A percentile compares a stretch with the other conserved stretches of the same genome.
These are phyloP conservation scores for Mycocentrospora acerina DNA, from an alignment of 2,329 filamentous ascomycete genomes.

Conservation along the genomic window DNA sequence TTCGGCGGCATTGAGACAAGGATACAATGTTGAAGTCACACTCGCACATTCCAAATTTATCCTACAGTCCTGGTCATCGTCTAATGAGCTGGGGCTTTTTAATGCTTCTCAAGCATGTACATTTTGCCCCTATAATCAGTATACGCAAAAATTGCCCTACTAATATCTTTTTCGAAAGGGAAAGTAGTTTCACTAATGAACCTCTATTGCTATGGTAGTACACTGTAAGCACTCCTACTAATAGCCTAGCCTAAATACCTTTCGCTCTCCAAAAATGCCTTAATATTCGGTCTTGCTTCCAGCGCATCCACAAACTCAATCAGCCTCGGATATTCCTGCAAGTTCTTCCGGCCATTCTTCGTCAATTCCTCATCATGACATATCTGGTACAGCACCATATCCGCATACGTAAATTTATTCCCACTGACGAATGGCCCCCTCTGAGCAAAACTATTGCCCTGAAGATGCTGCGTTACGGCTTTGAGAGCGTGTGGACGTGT, in stretches of 20 bases:
- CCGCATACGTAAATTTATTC: constrained; percentile 26
- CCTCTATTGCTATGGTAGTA: too few relatives aligned
- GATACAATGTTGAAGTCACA: too few relatives aligned
- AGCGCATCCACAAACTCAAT: background rate
- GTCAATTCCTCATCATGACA: constrained; percentile 32
- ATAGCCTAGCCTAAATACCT: background rate
- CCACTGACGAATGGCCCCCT: constrained; percentile 30
- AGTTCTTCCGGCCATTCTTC: constrained; percentile 13
- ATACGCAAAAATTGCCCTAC: too few relatives aligned
- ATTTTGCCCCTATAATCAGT: too few relatives aligned
- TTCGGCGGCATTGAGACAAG: too few relatives aligned
- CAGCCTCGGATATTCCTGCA: background rate
- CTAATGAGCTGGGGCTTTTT: too few relatives aligned
- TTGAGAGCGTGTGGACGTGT: constrained; percentile 16
- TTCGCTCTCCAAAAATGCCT: background rate
- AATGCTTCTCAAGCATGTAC: too few relatives aligned
- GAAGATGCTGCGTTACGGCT: constrained; percentile 2
- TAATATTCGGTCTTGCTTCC: background rate
- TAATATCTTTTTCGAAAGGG: too few relatives aligned
- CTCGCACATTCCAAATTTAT: too few relatives aligned
- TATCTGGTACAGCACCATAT: constrained; percentile 12
- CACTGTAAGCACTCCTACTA: too few relatives aligned
- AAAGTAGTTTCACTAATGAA: too few relatives aligned
- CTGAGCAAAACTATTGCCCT: background rate
- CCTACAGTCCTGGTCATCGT: too few relatives aligned